Conservation (phyloP, 495 filamentous ascomycete species). For the Viridothelium virens region DNA sequence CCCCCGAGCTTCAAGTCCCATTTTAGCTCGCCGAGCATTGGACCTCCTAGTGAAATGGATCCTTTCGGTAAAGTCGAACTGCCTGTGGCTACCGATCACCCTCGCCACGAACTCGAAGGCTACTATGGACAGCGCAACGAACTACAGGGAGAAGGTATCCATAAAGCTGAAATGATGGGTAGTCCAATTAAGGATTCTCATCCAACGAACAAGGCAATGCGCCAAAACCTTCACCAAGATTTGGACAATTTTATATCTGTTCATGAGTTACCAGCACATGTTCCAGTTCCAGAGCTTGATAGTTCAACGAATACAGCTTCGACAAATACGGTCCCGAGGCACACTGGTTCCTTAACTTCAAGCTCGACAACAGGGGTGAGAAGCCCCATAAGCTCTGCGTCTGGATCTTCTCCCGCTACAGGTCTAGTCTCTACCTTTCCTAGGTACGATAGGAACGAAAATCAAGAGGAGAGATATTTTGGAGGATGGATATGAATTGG, state of each 20-base stretch:
- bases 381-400: not conserved
- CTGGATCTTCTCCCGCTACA: not conserved
- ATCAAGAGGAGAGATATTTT: not conserved
- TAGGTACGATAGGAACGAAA: not conserved
- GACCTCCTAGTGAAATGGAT: not conserved
- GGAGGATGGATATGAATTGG: constrained; percentile 1
- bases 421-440: not conserved
- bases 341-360: not conserved
- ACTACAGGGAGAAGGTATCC: not conserved
- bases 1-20: not conserved
- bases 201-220: not conserved
- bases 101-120: constrained; percentile 1
- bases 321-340: not conserved
- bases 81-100: not conserved
- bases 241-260: not conserved
- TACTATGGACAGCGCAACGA: not conserved
- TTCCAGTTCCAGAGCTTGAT: not conserved
- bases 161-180: not conserved
- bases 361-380: not conserved
- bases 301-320: not conserved
- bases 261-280: constrained; percentile 1
- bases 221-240: not conserved
- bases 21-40: not conserved
- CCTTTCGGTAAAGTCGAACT: not conserved
- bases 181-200: not conserved